Percentiles rank a stretch among this genome's conserved stretches.
phyloP scores from a whole-genome alignment of 1,284 basidiomycete species.

The Cutaneotrichosporon mucoides region DNA sequence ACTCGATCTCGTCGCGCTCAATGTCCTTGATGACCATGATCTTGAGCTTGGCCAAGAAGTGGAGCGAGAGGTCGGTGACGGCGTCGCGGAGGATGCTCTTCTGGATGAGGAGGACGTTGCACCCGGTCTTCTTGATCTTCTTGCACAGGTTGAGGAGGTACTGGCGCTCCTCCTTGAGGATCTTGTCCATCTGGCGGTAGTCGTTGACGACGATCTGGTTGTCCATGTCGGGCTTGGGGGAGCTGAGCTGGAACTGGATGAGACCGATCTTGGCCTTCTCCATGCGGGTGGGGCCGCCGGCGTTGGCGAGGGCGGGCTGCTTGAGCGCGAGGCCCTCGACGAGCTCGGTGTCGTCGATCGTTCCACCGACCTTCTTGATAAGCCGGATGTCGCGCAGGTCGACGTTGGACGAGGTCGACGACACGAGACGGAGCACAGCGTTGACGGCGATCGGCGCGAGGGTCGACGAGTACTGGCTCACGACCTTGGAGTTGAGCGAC shows the following conservation, averaged over 20 bases:
- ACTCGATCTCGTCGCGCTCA: conserved; percentile 98
- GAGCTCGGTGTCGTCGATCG: conserved; percentile 97
- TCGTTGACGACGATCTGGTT: conserved; percentile 99
- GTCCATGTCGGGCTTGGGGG: conserved; percentile 99
- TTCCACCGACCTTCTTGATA: conserved; percentile 98
- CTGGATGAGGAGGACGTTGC: conserved; percentile 98
- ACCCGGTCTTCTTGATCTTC: conserved; percentile 98
- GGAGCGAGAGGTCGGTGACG: conserved; percentile 96
- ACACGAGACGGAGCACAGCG: conserved; percentile 87
- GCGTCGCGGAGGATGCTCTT: conserved; percentile 99
- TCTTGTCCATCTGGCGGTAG: conserved; percentile 99
- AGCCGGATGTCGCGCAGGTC: conserved; percentile 94
- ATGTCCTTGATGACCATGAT: conserved; percentile 98
- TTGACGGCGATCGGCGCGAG: conserved; percentile 95
- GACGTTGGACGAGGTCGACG: conserved; percentile 82
- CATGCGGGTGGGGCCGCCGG: conserved; percentile 89
- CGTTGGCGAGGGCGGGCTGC: conserved; percentile 85
- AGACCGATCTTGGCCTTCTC: conserved; percentile 99
- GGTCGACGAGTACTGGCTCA: conserved; percentile 97
- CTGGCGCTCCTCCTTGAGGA: conserved; percentile 97
- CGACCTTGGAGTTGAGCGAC: conserved; percentile 97
- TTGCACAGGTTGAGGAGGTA: conserved; percentile 98
- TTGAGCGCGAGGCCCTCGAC: conserved; percentile 95
- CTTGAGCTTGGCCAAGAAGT: conserved; percentile 96
- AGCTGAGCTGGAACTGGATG: conserved; percentile 96